These are phyloP conservation scores for Halophytophthora batemanensis DNA, from an alignment of 352 stramenopile genomes.

Conservation along the genomic window DNA sequence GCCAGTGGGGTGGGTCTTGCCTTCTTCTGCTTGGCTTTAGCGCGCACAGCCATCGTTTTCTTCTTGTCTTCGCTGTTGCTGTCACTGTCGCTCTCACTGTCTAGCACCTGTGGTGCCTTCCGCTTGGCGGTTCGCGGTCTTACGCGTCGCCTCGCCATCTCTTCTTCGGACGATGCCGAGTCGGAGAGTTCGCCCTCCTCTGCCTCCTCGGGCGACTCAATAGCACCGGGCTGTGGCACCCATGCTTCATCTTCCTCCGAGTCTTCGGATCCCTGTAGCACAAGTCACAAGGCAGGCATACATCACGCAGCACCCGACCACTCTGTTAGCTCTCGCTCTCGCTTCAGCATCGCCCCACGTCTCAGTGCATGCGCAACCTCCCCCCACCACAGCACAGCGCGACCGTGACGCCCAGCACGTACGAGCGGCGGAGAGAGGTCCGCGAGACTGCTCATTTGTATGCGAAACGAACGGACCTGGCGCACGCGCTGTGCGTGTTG, in stretches of 20 bases:
- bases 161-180: conserved; percentile 28
- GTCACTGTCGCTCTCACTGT: conserved; percentile 37
- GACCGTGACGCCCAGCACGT: too few species aligned
- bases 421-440: background rate
- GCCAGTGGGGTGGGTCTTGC: conserved; percentile 9
- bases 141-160: conserved; percentile 23
- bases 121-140: conserved; percentile 32
- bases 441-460: background rate
- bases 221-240: conserved; percentile 27
- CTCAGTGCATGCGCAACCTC: too few species aligned
- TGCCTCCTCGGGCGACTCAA: conserved; percentile 32
- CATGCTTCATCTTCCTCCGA: conserved; percentile 27
- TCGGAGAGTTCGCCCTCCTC: conserved; percentile 36
- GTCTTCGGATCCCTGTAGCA: too few species aligned
- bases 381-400: too few species aligned
- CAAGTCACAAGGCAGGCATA: too few species aligned
- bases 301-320: too few species aligned
- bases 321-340: too few species aligned
- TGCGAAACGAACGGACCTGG: conserved; percentile 23
- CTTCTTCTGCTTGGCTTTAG: conserved; percentile 29
- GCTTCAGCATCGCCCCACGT: too few species aligned
- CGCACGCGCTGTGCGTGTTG: conserved; percentile 37
- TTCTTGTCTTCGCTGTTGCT: conserved; percentile 58
- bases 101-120: conserved; percentile 14
- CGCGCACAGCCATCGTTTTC: conserved; percentile 4